Base-by-base conservation (phyloP, 2,329 filamentous ascomycete genomes). In the Mycosphaerella arachidis region DNA sequence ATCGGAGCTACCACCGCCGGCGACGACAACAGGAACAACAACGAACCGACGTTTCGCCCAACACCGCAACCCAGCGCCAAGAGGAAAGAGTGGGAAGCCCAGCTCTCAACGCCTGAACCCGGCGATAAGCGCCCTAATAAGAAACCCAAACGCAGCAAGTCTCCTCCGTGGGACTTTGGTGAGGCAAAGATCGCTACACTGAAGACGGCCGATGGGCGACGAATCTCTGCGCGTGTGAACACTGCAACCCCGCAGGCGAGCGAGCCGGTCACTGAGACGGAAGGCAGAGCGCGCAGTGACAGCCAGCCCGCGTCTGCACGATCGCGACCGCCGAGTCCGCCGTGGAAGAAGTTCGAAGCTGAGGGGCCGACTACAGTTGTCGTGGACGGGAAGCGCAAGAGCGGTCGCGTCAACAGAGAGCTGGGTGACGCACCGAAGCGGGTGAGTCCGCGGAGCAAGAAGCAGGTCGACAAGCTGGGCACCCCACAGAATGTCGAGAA, bases 301-400 rank as follows among this genome's bases (percentile, higher is more conserved):
- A 68, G 66, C 53, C 64, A 67, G 51, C 63, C 66, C 24, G 58
- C 48, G 27, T 58, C 63, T 10, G 58, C 60, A 4, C 65, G 69
- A 57, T 73, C 79, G 63, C 75, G 79, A 76, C 77, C 79, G 56
- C 81, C 83, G 61, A 97, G 93, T 64, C 94, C 94, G 66, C 94
- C 94, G 24, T 99, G 94, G 94, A 97, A 94, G 79, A 90, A 86
- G 70, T 84, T 90, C 63, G 84, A 84, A 60, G 91, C 89, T 45
- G 90, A 96, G 30, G 94, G 94, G 0, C 94, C 94, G 24, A 94
- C 93, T 3, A 89, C 90, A 0, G 92, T 95, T 72, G 84, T 89
- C 50, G 79, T 82, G 61, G 80, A 84, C 72, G 85, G 85, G 43
- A 80, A 80, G 65, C 78, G 85, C 61, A 85, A 84, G 73, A 87